Percentiles rank a stretch among this genome's conserved stretches.
Evolutionary conservation across 306 rosid species (phyloP).

Genomic region (Corylus americana): DNA sequence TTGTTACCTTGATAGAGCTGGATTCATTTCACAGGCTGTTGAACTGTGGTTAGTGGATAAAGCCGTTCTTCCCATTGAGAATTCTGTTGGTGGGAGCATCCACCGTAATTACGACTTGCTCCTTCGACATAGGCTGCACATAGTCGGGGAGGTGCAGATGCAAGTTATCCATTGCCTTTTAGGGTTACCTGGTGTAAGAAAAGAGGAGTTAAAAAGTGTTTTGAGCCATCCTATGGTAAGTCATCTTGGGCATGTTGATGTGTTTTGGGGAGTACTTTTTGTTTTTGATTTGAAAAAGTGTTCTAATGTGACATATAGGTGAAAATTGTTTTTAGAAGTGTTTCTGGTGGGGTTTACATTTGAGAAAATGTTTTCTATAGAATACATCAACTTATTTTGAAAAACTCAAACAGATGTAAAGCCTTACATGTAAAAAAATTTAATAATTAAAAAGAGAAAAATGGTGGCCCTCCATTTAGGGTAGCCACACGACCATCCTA

Average conservation of each 20-base stretch:
- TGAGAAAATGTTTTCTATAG: too few species aligned
- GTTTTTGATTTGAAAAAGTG: neutral
- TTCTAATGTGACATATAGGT: too few species aligned
- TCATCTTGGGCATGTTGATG: conserved; percentile 18
- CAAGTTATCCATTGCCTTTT: conserved; percentile 79
- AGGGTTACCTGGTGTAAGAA: conserved; percentile 73
- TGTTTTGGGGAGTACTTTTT: too few species aligned
- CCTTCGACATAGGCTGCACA: conserved; percentile 85
- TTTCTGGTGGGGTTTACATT: too few species aligned
- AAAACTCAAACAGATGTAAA: too few species aligned
- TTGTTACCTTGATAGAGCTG: conserved; percentile 22
- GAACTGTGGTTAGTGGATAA: conserved; percentile 87
- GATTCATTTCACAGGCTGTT: conserved; percentile 66
- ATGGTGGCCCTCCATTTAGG: too few species aligned
- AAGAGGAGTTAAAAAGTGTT: conserved; percentile 67
- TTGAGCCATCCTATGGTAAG: conserved; percentile 89
- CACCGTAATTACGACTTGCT: conserved; percentile 92
- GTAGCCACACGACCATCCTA: too few species aligned
- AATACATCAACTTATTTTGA: too few species aligned
- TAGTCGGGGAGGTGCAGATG: conserved; percentile 84
- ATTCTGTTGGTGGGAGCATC: conserved; percentile 82
- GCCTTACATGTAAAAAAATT: too few species aligned
- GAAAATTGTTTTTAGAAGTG: too few species aligned
- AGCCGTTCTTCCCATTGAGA: conserved; percentile 94
- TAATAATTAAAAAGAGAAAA: too few species aligned